Conservation (phyloP, 345 rosid species). For the Bruguiera gymnorhiza region DNA sequence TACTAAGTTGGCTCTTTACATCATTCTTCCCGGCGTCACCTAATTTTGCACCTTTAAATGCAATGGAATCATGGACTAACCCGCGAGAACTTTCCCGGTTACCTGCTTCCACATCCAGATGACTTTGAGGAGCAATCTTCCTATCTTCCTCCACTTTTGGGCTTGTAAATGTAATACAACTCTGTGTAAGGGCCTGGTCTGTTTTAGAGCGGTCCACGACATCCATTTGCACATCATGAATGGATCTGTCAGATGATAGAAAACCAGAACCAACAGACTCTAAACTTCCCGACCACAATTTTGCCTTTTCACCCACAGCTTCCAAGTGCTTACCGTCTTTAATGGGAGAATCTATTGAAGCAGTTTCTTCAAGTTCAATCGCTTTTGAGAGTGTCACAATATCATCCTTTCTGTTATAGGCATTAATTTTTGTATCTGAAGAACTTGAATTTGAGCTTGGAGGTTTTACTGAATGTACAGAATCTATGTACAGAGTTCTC, state of each 20-base stretch:
- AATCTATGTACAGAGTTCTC: constrained; percentile 78
- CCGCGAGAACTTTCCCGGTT: not conserved
- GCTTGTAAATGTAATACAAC: constrained; percentile 15
- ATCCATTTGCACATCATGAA: constrained; percentile 11
- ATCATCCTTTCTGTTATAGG: constrained; percentile 13
- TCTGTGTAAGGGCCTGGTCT: constrained; percentile 19
- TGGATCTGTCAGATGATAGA: constrained; percentile 21
- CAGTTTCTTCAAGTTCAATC: constrained; percentile 31
- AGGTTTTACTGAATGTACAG: constrained; percentile 40
- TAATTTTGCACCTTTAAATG: not conserved
- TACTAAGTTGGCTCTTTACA: constrained; percentile 29
- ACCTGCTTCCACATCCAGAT: not conserved
- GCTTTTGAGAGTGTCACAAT: constrained; percentile 13
- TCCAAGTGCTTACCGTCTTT: constrained; percentile 22
- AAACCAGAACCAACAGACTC: constrained; percentile 25
- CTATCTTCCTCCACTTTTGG: constrained; percentile 27
- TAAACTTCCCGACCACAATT: constrained; percentile 10
- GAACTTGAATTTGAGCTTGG: constrained; percentile 22
- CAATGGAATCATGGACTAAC: not conserved
- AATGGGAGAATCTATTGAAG: constrained; percentile 24
- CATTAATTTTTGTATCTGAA: constrained; percentile 19
- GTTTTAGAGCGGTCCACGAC: constrained; percentile 9
- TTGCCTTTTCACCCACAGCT: constrained; percentile 15
- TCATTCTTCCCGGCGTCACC: constrained; percentile 4
- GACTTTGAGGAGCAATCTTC: constrained; percentile 14